phyloP scores from a whole-genome alignment of 2,329 filamentous ascomycete species.

The Tolypocladium nubicola region DNA sequence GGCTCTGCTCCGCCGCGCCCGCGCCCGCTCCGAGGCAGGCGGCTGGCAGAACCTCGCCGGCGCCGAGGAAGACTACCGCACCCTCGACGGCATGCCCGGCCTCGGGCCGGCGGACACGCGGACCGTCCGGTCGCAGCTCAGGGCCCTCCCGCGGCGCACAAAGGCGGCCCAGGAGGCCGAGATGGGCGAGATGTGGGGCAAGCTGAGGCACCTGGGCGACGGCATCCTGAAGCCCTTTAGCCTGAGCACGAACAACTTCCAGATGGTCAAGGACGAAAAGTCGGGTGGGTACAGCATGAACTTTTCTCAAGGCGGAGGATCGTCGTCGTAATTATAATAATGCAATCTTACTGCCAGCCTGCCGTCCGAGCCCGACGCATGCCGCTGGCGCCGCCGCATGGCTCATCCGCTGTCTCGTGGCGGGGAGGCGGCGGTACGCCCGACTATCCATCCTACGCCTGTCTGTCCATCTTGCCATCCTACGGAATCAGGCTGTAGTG shows the following conservation, averaged over 20 bases:
- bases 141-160: constrained; percentile 53
- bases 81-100: constrained; percentile 41
- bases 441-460: no score
- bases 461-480: no score
- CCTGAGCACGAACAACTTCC: constrained; percentile 85
- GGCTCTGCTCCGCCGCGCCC: constrained; percentile 68
- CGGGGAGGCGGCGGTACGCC: no score
- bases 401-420: no score
- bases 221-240: constrained; percentile 89
- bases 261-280: constrained; percentile 84
- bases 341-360: neutral
- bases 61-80: constrained; percentile 70
- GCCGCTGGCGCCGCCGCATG: no score
- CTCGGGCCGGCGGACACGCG: constrained; percentile 56
- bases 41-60: constrained; percentile 74
- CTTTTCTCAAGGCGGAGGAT: constrained; percentile 42
- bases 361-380: no score
- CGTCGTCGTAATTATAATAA: constrained; percentile 3
- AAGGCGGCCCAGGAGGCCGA: constrained; percentile 77
- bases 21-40: constrained; percentile 58
- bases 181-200: constrained; percentile 95
- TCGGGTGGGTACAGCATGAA: constrained; percentile 92
- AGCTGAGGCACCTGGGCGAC: constrained; percentile 86
- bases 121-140: constrained; percentile 56
- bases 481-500: no score